Percentiles rank a stretch among this genome's conserved stretches.
Conservation (phyloP, 2,329 filamentous ascomycete species). For the Clarireedia paspali region DNA sequence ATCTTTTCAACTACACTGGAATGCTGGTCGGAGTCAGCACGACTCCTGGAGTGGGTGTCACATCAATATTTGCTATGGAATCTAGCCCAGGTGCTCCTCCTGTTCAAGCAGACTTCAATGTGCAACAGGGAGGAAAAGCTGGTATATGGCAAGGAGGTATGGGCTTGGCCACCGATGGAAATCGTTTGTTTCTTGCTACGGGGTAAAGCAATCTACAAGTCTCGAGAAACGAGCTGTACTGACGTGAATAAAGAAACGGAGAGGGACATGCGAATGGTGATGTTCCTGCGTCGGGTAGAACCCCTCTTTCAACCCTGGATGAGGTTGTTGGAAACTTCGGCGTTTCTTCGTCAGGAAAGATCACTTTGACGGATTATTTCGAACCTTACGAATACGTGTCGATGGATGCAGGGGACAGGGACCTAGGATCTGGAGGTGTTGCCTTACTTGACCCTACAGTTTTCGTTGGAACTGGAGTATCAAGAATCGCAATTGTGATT, state of each 20-base stretch:
- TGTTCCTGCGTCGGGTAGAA: constrained; percentile 28
- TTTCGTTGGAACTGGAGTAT: background rate
- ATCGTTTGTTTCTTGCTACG: constrained; percentile 27
- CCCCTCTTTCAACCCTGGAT: constrained; percentile 38
- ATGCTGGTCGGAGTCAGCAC: constrained; percentile 29
- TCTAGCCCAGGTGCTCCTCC: constrained; percentile 33
- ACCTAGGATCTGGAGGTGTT: constrained; percentile 40
- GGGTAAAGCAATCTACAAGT: constrained; percentile 16
- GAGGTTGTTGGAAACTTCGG: constrained; percentile 43
- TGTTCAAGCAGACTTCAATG: constrained; percentile 26
- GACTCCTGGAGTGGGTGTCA: constrained; percentile 27
- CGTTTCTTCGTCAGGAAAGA: constrained; percentile 36
- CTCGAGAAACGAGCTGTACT: background rate
- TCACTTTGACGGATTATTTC: constrained; percentile 41
- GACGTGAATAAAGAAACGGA: background rate
- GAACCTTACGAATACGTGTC: constrained; percentile 43
- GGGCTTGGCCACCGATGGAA: constrained; percentile 29
- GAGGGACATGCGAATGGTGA: constrained; percentile 2
- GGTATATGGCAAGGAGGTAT: constrained; percentile 33
- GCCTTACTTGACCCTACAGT: constrained; percentile 30
- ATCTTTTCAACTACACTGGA: constrained; percentile 38
- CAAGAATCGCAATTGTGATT: constrained; percentile 7
- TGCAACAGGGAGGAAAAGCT: constrained; percentile 33
- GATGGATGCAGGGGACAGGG: constrained; percentile 41
- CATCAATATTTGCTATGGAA: constrained; percentile 35